These are phyloP conservation scores for Diddensiella santjacobensis DNA, from an alignment of 805 yeast genomes.

Conservation along the genomic window DNA sequence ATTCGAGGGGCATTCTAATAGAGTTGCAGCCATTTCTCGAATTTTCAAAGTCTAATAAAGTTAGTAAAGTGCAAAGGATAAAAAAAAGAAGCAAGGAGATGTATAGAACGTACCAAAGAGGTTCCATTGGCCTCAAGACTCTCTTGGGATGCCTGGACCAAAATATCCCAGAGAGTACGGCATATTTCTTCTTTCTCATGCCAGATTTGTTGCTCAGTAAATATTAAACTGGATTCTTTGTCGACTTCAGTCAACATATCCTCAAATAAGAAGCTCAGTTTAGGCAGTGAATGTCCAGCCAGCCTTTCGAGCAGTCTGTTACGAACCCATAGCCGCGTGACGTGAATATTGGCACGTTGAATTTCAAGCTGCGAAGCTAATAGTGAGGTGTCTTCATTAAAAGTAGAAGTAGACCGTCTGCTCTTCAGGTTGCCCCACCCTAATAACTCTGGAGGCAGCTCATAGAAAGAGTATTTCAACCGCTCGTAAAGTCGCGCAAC, in stretches of 20 bases:
- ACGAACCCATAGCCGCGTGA: background rate
- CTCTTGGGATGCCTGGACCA: background rate
- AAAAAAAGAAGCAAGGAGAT: too few species aligned
- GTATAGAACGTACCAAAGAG: background rate
- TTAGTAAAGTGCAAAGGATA: background rate
- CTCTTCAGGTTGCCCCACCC: background rate
- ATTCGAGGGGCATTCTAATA: background rate
- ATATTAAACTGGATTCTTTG: too few species aligned
- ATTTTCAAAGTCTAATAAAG: background rate
- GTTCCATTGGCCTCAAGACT: conserved; percentile 1
- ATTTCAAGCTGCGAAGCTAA: background rate
- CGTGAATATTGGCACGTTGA: conserved; percentile 1
- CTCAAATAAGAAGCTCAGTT: background rate
- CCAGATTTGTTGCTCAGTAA: background rate
- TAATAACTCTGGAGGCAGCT: background rate
- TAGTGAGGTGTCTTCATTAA: background rate
- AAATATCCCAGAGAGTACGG: background rate
- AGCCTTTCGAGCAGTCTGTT: background rate
- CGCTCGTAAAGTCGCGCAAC: background rate
- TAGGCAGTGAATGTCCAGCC: background rate
- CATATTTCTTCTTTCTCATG: background rate
- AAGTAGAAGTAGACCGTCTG: background rate
- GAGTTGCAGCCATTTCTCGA: background rate
- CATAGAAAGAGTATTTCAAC: background rate
- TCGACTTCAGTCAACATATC: background rate